Base-by-base conservation (phyloP, 345 rosid species). In the Pistacia vera region DNA sequence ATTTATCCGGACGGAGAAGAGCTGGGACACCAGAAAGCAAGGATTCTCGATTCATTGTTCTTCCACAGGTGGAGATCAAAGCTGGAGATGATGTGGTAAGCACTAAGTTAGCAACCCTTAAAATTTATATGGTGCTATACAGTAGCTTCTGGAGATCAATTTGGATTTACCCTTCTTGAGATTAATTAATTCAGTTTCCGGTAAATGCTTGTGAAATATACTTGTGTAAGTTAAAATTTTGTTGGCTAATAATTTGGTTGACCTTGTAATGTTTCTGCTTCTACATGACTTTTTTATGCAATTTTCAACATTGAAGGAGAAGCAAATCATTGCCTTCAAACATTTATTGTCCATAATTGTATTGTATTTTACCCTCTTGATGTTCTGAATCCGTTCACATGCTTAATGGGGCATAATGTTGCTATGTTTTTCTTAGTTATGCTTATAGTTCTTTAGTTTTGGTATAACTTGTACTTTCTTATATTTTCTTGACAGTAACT, bases 41-140 rank as follows among this genome's bases (percentile, higher is more conserved):
- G 36, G 91, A 92, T 84, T 90, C 96, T 9, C 85, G 89, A 65
- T 90, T 95, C 64, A 88, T 95, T 79, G 90, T 89, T 83, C 97
- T 95, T 79, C 99, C 99, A 16, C 97, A 90, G 70, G 96, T 95
- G 85, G 99, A 95, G 83, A 82, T 84, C 59, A 95, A 92, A 85
- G 98, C 93, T 74, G 85, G 97, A 63, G 97, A 95, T 87, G 95
- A 93, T 83, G 83, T 92, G 99, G 99, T 95, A 82, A 89, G 92
- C 72, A 66, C 64, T 63, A 36, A 70, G 9, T 41, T 68, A 30
- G n/a, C 41, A 58, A 72, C 55, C 48, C 54, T 55, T 64, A 62
- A 8, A 41, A 67, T 61, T 54, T 60, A 14, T 35, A 11, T 75
- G 56, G 55, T 77, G 62, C 46, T 17, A 54, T 10, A 35, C 72